phyloP scores from a whole-genome alignment of 179 eudicot genomes.

The Beta corolliflora region DNA sequence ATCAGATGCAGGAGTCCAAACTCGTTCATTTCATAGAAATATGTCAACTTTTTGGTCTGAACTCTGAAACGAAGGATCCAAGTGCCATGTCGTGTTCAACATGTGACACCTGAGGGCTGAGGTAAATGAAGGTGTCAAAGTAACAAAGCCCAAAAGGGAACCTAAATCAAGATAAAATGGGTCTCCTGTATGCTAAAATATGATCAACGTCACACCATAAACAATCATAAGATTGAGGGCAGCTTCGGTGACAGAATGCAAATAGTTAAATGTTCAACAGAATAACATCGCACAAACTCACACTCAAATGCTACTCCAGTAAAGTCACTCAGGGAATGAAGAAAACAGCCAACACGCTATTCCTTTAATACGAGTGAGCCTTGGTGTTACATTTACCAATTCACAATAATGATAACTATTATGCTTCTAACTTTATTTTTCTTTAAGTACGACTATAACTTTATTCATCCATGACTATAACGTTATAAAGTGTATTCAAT shows the following conservation, averaged over 20 bases:
- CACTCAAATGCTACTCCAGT: not conserved
- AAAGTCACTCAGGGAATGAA: not conserved
- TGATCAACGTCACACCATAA: not conserved
- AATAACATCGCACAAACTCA: not conserved
- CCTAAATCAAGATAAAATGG: not conserved
- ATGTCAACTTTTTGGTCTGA: too few species aligned
- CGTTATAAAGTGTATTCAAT: not conserved
- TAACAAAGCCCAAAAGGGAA: not conserved
- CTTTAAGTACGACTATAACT: too few species aligned
- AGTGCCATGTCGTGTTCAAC: too few species aligned
- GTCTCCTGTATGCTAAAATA: not conserved
- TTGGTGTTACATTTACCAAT: not conserved
- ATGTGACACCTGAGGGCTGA: too few species aligned
- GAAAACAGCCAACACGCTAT: not conserved
- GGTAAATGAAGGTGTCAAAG: too few species aligned
- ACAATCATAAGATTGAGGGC: not conserved
- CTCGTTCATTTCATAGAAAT: too few species aligned
- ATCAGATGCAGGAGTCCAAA: too few species aligned
- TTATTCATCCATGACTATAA: not conserved
- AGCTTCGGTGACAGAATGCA: not conserved
- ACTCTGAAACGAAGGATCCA: too few species aligned
- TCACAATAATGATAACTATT: not conserved
- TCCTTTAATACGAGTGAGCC: too few species aligned
- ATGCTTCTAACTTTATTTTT: too few species aligned
- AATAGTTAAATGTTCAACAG: not conserved